Conservation (phyloP, 1,284 basidiomycete genomes). For the Cutaneotrichosporon sp. region DNA sequence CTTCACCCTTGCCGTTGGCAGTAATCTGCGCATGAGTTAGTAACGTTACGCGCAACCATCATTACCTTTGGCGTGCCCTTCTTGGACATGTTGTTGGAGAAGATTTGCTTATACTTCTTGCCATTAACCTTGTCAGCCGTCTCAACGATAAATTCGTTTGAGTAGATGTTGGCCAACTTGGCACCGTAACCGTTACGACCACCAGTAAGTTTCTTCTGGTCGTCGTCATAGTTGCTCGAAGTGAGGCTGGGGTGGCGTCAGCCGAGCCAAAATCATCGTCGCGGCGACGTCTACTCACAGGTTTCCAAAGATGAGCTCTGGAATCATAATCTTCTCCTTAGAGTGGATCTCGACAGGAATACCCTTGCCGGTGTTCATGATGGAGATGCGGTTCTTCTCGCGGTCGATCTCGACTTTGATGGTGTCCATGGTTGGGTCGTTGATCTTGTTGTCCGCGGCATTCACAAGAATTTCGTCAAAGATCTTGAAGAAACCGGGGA, state of each 20-base stretch:
- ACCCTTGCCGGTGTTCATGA: slow-evolving; percentile 93
- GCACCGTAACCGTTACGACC: slow-evolving; percentile 98
- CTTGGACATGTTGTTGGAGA: slow-evolving; percentile 88
- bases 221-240: slow-evolving; percentile 97
- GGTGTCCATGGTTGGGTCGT: slow-evolving; percentile 79
- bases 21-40: slow-evolving; percentile 68
- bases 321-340: slow-evolving; percentile 91
- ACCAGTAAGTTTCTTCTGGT: slow-evolving; percentile 97
- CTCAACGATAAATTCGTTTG: slow-evolving; percentile 92
- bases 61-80: slow-evolving; percentile 69
- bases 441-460: slow-evolving; percentile 96
- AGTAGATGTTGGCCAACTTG: slow-evolving; percentile 98
- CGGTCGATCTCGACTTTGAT: slow-evolving; percentile 82
- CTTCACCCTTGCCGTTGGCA: slow-evolving; percentile 77
- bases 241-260: slow-evolving; percentile 56
- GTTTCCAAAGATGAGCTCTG: slow-evolving; percentile 96
- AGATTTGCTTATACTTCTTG: slow-evolving; percentile 94
- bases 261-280: background rate
- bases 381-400: slow-evolving; percentile 79
- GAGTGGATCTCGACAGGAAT: slow-evolving; percentile 96
- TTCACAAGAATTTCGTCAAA: slow-evolving; percentile 99
- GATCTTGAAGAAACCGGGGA: slow-evolving; percentile 99
- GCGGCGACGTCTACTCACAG: slow-evolving; percentile 49
- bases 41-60: background rate
- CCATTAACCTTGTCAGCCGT: slow-evolving; percentile 83